Conservation (phyloP, 495 filamentous ascomycete species). For the Trichodelitschia bisporula region DNA sequence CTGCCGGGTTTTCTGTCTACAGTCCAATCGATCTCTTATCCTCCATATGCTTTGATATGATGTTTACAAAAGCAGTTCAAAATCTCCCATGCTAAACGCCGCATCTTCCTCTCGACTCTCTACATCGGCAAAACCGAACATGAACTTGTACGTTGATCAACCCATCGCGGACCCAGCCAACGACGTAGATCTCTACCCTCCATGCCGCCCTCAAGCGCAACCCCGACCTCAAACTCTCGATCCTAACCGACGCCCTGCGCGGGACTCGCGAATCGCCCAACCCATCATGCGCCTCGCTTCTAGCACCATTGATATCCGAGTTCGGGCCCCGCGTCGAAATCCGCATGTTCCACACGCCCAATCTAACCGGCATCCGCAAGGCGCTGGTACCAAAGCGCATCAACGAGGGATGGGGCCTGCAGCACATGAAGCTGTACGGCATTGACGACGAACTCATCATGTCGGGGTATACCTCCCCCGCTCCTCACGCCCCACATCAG, state of each 20-base stretch:
- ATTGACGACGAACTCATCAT: slow-evolving; percentile 90
- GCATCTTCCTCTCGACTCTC: slow-evolving; percentile 79
- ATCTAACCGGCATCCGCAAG: slow-evolving; percentile 71
- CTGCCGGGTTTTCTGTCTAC: too few species aligned
- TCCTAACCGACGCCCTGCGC: slow-evolving; percentile 79
- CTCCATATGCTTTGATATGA: neutral
- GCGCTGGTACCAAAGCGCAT: slow-evolving; percentile 62
- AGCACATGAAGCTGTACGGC: slow-evolving; percentile 98
- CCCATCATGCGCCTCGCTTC: slow-evolving; percentile 70
- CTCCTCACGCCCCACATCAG: neutral
- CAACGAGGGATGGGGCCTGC: slow-evolving; percentile 95
- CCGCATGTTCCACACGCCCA: slow-evolving; percentile 94
- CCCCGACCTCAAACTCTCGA: slow-evolving; percentile 56
- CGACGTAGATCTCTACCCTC: slow-evolving; percentile 40
- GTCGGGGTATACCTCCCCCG: slow-evolving; percentile 36
- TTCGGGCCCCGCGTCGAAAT: slow-evolving; percentile 85
- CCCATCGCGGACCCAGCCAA: neutral
- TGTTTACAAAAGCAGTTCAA: slow-evolving; percentile 27
- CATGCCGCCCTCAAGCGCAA: slow-evolving; percentile 49
- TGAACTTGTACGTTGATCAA: slow-evolving; percentile 36
- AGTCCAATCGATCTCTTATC: slow-evolving; percentile 1
- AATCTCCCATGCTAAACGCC: slow-evolving; percentile 49
- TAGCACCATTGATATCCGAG: slow-evolving; percentile 55
- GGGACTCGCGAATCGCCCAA: slow-evolving; percentile 80
- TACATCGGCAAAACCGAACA: slow-evolving; percentile 91